Base-by-base conservation (phyloP, 352 stramenopile genomes). In the Pythium insidiosum region DNA sequence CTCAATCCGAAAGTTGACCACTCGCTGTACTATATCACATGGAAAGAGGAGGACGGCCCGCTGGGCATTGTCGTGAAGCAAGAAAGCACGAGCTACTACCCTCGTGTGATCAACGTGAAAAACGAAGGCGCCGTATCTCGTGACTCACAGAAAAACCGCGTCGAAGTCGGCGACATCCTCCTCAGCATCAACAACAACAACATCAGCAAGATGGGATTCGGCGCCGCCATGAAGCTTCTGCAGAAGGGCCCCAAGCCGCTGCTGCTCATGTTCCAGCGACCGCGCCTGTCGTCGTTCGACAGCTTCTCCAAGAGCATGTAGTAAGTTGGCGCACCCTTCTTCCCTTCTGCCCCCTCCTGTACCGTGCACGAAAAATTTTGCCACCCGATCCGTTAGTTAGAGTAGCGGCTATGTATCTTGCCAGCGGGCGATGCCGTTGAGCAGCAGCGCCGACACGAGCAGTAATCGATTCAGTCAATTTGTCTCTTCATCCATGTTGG, bases 171-270 rank as follows among this genome's bases (percentile, higher is more conserved):
- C 22, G 81, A 94, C 34, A 60, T 89, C 26, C 39, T 94, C 25
- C 61, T 94, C 16, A 89, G 78, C 50, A 91, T 94, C 48, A 94
- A 94, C 63, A 89, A 94, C 66, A 89, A 94, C 63, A 90, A 94
- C 60, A 94, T 94, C 52, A 88, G 75, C 61, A 88, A 89, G 49
- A 94, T 94, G 76, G 81, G 81, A 34, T 94, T 94, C 50, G 78
- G 76, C 7, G 48, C 80, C 19, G 78, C 81, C 13, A 94, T 94
- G 81, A 80, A 84, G 39, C 47, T 94, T 49, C 55, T 94, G 25
- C 79, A 94, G 54, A 88, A 87, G 45, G 78, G 81, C 15, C 81
- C 81, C 0, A 94, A 94, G 61, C 81, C 81, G 38, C 58, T 94
- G 36, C 43, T 94, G 45, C 63, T 94, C 26, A 94, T 90, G 73